Conservation (phyloP, 768 basidiomycete genomes). For the Psilocybe sp. region DNA sequence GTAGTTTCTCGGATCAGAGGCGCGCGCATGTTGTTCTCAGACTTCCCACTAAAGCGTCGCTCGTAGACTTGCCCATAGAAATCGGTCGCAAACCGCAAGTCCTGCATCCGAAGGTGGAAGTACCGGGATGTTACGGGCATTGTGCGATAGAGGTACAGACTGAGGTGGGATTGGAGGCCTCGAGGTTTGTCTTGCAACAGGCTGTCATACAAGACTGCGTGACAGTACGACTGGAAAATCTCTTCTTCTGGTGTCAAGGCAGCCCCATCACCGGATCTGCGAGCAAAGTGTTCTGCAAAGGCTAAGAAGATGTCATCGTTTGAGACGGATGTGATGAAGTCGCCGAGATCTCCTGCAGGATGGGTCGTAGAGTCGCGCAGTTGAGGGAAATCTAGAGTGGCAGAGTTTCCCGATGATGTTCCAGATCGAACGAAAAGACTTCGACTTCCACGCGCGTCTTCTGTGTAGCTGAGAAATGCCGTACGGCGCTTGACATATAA, state of each 20-base stretch:
- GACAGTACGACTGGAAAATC: slow-evolving; percentile 68
- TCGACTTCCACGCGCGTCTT: slow-evolving; percentile 91
- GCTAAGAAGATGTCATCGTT: slow-evolving; percentile 77
- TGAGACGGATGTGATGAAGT: slow-evolving; percentile 86
- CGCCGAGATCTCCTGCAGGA: slow-evolving; percentile 70
- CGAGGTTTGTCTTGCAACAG: slow-evolving; percentile 89
- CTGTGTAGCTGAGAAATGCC: slow-evolving; percentile 89
- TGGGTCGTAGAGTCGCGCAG: slow-evolving; percentile 63
- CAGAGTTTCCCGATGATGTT: slow-evolving; percentile 79
- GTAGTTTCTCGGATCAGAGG: slow-evolving; percentile 74
- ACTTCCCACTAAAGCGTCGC: slow-evolving; percentile 68
- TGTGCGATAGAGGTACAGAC: slow-evolving; percentile 64
- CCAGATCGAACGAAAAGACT: slow-evolving; percentile 89
- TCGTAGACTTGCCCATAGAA: slow-evolving; percentile 79
- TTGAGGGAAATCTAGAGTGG: slow-evolving; percentile 82
- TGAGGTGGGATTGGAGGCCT: slow-evolving; percentile 72
- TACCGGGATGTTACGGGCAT: slow-evolving; percentile 56
- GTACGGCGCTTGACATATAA: slow-evolving; percentile 91
- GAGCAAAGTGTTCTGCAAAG: slow-evolving; percentile 77
- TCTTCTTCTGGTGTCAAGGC: slow-evolving; percentile 48
- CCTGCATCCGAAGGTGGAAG: slow-evolving; percentile 69
- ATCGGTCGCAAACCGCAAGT: slow-evolving; percentile 70
- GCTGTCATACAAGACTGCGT: slow-evolving; percentile 78
- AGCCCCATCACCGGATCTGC: slow-evolving; percentile 51
- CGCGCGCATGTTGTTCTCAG: slow-evolving; percentile 62